Evolutionary conservation across 495 filamentous ascomycete species (phyloP), one percentile per base, ranked within the genome.

Genomic region (Copromyces sp.): DNA sequence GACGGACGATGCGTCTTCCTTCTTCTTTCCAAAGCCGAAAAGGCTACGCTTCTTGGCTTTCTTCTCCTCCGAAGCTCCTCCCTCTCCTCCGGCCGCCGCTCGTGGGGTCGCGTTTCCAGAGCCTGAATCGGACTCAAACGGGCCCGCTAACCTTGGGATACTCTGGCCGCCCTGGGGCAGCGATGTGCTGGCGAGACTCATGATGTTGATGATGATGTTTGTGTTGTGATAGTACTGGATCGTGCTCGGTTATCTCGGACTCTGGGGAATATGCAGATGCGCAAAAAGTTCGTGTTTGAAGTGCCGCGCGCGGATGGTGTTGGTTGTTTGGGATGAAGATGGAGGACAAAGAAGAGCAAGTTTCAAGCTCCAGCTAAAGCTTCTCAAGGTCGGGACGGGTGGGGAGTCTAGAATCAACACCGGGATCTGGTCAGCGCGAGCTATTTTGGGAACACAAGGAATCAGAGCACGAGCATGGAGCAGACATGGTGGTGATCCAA

Each of bases 11-110:
- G 86, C 81, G 24, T 88, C 84, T 71, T 81, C 81, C 81, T 88
- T 90, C 80, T 90, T 91, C 84, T 90, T 91, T 65, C 89, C 90
- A 70, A 92, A 86, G 12, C 87, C 86, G 76, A 90, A 91, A 39
- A 91, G 73, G 75, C 83, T 80, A 41, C 86, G 81, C 78, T 84
- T 88, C 78, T 86, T 86, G 41, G 75, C 72, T 75, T 87, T 87
- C 72, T 82, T 80, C 68, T 79, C 77, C 8, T 82, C 78, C 41
- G 77, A 65, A 6, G 53, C 53, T 9, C 53, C 53, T 65, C 29
- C 53, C 53, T 65, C 53, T 17, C 7, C 77, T 35, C 79, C 80
- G 16, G 73, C 73, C 4, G 70, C 68, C 16, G 80, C 78, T 20
- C 83, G 79, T 35, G 82, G 80, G 59, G 80, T 81, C 40, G 81